Percentiles rank a stretch among this genome's conserved stretches.
These are phyloP conservation scores for Lepiota venenata DNA, from an alignment of 768 basidiomycete species.

Conservation along the genomic window DNA sequence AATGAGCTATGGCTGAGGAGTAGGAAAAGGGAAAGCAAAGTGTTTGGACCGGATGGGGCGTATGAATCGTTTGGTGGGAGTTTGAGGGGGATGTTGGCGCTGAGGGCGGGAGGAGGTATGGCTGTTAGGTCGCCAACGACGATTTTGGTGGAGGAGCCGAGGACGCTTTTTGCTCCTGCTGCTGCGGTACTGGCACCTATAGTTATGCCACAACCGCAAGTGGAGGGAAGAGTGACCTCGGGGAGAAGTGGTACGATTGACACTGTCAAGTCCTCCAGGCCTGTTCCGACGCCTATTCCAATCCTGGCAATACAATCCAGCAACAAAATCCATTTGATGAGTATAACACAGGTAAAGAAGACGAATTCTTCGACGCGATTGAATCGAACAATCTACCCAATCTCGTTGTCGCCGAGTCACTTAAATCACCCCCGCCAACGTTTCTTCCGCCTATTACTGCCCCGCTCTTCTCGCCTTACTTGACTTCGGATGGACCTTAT, in stretches of 20 bases:
- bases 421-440: constrained; percentile 13
- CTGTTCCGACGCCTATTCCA: neutral
- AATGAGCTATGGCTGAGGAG: constrained; percentile 65
- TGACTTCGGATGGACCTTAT: constrained; percentile 41
- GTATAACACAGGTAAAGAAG: constrained; percentile 72
- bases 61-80: constrained; percentile 1
- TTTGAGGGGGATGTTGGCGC: constrained; percentile 5
- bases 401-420: constrained; percentile 60
- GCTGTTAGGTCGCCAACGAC: neutral
- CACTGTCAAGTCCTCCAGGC: constrained; percentile 10
- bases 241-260: constrained; percentile 12
- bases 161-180: no score
- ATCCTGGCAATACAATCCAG: neutral
- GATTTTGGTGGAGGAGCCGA: neutral
- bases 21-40: constrained; percentile 54
- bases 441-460: neutral
- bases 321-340: constrained; percentile 11
- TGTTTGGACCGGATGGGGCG: constrained; percentile 36
- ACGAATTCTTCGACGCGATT: constrained; percentile 98
- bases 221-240: neutral
- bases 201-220: neutral
- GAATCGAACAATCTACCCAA: constrained; percentile 78
- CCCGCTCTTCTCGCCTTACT: constrained; percentile 8
- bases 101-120: constrained; percentile 10
- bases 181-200: no score